Percentiles rank a stretch among this genome's conserved stretches.
These are phyloP conservation scores for Prillingera fragicola DNA, from an alignment of 1,284 basidiomycete species.

Conservation along the genomic window DNA sequence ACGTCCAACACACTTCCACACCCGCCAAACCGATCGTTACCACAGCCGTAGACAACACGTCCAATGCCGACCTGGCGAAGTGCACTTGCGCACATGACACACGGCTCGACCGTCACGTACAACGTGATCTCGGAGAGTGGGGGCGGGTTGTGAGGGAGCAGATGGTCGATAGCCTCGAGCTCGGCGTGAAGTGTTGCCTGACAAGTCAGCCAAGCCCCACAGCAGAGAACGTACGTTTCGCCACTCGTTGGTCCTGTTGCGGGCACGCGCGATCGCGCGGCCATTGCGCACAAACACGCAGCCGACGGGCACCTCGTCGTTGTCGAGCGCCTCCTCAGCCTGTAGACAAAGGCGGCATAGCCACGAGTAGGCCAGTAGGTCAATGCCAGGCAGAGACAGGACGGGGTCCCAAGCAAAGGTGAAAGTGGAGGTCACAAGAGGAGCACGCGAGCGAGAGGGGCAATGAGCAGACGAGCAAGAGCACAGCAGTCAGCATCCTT, in stretches of 20 bases:
- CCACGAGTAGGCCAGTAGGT: too few species aligned
- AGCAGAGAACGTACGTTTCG: constrained; percentile 62
- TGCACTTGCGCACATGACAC: constrained; percentile 97
- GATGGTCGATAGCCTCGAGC: constrained; percentile 90
- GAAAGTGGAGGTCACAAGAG: not conserved
- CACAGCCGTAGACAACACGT: constrained; percentile 87
- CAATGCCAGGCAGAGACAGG: not conserved
- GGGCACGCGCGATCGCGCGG: constrained; percentile 70
- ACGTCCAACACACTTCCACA: constrained; percentile 91
- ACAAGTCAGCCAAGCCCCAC: not conserved
- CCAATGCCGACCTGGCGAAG: constrained; percentile 88
- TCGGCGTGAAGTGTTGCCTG: constrained; percentile 97
- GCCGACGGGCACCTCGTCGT: constrained; percentile 90
- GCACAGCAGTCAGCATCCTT: not conserved
- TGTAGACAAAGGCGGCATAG: constrained; percentile 21
- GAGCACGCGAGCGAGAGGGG: not conserved
- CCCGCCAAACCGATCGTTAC: constrained; percentile 94
- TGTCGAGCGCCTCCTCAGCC: constrained; percentile 69
- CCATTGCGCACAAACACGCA: constrained; percentile 86
- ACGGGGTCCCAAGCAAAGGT: not conserved
- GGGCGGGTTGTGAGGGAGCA: constrained; percentile 59
- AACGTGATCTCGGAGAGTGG: constrained; percentile 76
- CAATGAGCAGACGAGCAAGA: not conserved
- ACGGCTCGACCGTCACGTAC: constrained; percentile 98
- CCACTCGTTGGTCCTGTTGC: constrained; percentile 93